Conservation (phyloP, 2,329 filamentous ascomycete genomes). For the Boeremia exigua region DNA sequence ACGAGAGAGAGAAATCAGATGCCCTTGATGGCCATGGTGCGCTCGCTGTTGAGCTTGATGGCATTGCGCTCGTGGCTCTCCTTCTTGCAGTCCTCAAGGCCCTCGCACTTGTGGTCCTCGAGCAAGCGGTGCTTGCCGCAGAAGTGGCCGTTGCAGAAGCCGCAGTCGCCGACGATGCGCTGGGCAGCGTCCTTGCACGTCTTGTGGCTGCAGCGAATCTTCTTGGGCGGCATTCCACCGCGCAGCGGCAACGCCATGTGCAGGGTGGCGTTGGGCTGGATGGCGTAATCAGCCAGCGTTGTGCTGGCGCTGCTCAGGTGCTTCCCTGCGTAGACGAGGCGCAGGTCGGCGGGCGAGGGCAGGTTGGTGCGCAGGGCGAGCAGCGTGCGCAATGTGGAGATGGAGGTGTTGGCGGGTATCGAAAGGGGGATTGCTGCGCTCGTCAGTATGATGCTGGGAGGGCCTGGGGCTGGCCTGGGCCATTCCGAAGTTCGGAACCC, state of each 20-base stretch:
- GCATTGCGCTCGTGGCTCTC: conserved; percentile 94
- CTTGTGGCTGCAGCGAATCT: conserved; percentile 85
- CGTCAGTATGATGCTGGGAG: conserved; percentile 12
- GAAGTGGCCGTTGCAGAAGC: conserved; percentile 91
- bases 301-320: conserved; percentile 55
- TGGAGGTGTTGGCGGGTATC: conserved; percentile 60
- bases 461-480: conserved; percentile 8
- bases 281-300: conserved; percentile 56
- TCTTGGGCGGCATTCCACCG: conserved; percentile 68
- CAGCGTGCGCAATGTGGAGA: conserved; percentile 62
- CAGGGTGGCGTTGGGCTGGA: conserved; percentile 58
- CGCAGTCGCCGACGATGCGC: conserved; percentile 94
- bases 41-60: conserved; percentile 87
- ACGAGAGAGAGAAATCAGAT: conserved; percentile 60
- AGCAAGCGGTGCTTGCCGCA: conserved; percentile 94
- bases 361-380: conserved; percentile 64
- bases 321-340: conserved; percentile 64
- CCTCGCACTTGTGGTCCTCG: conserved; percentile 92
- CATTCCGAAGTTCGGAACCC: conserved; percentile 25
- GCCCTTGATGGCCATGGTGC: conserved; percentile 92
- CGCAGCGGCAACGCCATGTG: conserved; percentile 64
- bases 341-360: conserved; percentile 55
- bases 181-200: conserved; percentile 88
- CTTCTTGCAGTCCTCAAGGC: conserved; percentile 96
- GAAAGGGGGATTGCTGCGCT: conserved; percentile 63